Base-by-base conservation (phyloP, 2,329 filamentous ascomycete species). In the Immersiporthe knoxdaviesiana region DNA sequence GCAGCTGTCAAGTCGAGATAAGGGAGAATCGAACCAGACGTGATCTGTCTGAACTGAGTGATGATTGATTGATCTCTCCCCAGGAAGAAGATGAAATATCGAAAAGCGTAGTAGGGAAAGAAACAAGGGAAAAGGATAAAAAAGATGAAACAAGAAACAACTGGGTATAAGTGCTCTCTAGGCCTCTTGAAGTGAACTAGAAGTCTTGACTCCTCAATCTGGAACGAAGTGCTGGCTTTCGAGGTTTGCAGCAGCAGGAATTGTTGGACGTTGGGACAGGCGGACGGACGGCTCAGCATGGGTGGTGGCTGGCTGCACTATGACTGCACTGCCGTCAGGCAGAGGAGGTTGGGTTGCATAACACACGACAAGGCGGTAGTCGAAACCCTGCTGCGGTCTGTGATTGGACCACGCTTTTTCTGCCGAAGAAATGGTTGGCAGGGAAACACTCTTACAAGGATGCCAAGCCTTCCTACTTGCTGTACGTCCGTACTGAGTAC, bases 341-440 rank as follows among this genome's bases (percentile, higher is more conserved):
- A 21, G 12, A 12, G n/a, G n/a, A 52, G n/a, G 47, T 24, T 52
- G 47, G 47, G 47, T n/a, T n/a, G 47, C 47, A 52, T n/a, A 50
- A 11, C 44, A n/a, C 18, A 21, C 4, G 4, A 52, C 47, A 52
- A 4, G 47, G 50, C 50, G 59, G 59, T 21, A 41, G 35, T 44
- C 32, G 56, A 61, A 27, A 44, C 59, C 37, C 11, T 56, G 59
- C 7, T 24, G 12, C 14, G 1, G 11, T 16, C n/a, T 27, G 3
- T 64, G 62, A 64, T 64, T 64, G 62, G 62, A 32, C 4, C n/a
- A 32, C 8, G 30, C 18, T 32, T 39, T 54, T 32, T 27, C 62
- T 50, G 14, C 0, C 18, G 10, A 3, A 24, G 2, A 24, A 37
- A 11, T 44, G 52, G 64, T 66, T 66, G 64, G 35, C 44, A 39